Evolutionary conservation across 331 rosid species (phyloP).

Genomic region (Pyracantha coccinea): DNA sequence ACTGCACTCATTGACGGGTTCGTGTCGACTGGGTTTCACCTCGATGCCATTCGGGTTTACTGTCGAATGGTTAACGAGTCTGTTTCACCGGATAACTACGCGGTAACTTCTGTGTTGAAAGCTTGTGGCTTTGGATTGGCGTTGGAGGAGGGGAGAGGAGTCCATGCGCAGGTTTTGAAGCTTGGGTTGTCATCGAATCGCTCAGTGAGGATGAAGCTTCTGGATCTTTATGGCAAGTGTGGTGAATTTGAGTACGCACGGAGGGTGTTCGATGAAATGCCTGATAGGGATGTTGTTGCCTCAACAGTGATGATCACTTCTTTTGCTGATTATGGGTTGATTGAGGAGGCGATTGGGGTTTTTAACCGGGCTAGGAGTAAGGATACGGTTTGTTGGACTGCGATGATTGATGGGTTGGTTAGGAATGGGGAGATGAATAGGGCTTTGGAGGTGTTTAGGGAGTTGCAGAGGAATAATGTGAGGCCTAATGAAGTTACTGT

Average conservation of each 20-base stretch:
- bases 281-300: slow-evolving; percentile 27
- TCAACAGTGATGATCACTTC: slow-evolving; percentile 22
- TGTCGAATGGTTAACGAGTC: slow-evolving; percentile 5
- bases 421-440: slow-evolving; percentile 22
- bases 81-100: slow-evolving; percentile 25
- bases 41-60: slow-evolving; percentile 21
- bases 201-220: slow-evolving; percentile 33
- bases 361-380: not conserved
- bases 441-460: slow-evolving; percentile 24
- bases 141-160: slow-evolving; percentile 24
- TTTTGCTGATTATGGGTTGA: slow-evolving; percentile 19
- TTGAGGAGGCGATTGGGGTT: slow-evolving; percentile 30
- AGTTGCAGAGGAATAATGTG: slow-evolving; percentile 21
- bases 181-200: slow-evolving; percentile 32
- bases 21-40: slow-evolving; percentile 17
- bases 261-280: slow-evolving; percentile 29
- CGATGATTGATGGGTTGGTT: slow-evolving; percentile 26
- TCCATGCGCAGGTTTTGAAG: slow-evolving; percentile 38
- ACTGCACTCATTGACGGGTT: slow-evolving; percentile 34
- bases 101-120: slow-evolving; percentile 37
- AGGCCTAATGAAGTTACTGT: slow-evolving; percentile 29
- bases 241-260: slow-evolving; percentile 28
- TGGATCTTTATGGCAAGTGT: slow-evolving; percentile 34
- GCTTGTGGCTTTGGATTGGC: slow-evolving; percentile 37
- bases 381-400: slow-evolving; percentile 29